These are phyloP conservation scores for Oryza nivara DNA, from an alignment of 176 grass and related monocot genomes.

Conservation along the genomic window DNA sequence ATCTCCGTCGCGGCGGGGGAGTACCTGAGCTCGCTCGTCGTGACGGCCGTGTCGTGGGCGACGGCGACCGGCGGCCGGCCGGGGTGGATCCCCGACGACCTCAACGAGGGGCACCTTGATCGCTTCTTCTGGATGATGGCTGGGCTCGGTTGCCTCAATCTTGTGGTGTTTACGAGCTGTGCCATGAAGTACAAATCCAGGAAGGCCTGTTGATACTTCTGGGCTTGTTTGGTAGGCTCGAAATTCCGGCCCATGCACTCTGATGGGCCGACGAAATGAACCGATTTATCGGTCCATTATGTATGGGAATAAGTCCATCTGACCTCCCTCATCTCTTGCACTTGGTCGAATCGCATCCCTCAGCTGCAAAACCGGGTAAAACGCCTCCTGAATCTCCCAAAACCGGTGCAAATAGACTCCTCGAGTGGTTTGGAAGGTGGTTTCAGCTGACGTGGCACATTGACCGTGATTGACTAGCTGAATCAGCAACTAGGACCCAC, in stretches of 20 bases:
- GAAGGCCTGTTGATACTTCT: background rate
- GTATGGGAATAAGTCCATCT: no score
- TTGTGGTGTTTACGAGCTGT: background rate
- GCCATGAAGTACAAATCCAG: conserved; percentile 1
- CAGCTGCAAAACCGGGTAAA: no score
- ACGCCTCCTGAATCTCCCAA: no score
- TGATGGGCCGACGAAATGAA: no score
- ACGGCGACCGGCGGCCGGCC: conserved; percentile 24
- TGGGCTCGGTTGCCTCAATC: background rate
- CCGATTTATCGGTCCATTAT: no score
- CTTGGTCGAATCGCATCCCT: no score
- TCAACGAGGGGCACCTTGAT: conserved; percentile 60
- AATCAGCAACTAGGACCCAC: no score
- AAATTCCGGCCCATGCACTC: background rate
- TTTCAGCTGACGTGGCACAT: no score
- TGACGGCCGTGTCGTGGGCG: conserved; percentile 34
- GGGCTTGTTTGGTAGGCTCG: background rate
- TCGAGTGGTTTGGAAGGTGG: no score
- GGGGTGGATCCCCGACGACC: conserved; percentile 68
- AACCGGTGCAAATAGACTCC: no score
- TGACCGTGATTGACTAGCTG: no score
- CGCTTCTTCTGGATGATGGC: conserved; percentile 44
- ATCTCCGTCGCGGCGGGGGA: conserved; percentile 47
- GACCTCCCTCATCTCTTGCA: no score
- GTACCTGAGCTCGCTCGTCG: conserved; percentile 61